Percentiles rank a stretch among this genome's conserved stretches.
Conservation (phyloP, 768 basidiomycete species). For the Lentinula guzmanii region DNA sequence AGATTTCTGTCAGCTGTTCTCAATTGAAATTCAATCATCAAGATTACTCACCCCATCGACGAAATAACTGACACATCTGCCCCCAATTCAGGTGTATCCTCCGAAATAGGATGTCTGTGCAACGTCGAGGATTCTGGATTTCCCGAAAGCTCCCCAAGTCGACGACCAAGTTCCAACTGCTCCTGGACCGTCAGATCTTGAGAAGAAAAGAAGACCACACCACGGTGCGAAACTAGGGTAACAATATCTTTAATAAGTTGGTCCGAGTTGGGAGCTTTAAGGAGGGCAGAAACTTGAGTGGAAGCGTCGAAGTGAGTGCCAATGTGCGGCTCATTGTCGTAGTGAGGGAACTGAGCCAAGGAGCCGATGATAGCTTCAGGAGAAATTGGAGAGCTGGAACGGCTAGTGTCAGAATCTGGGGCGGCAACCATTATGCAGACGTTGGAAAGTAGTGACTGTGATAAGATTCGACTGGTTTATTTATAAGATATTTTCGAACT, state of each 20-base stretch:
- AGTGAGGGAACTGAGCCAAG: constrained; percentile 26
- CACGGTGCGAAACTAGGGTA: constrained; percentile 45
- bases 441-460: background rate
- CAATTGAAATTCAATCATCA: background rate
- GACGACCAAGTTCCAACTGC: constrained; percentile 43
- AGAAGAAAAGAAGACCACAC: constrained; percentile 59
- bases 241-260: constrained; percentile 50
- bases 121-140: constrained; percentile 41
- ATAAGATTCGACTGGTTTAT: background rate
- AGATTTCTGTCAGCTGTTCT: background rate
- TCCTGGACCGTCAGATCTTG: constrained; percentile 45
- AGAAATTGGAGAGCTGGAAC: background rate
- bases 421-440: background rate
- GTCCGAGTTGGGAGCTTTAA: constrained; percentile 39
- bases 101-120: constrained; percentile 53
- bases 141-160: constrained; percentile 43
- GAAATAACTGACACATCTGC: constrained; percentile 50
- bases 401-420: constrained; percentile 2
- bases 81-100: constrained; percentile 41
- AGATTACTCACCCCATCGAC: constrained; percentile 28
- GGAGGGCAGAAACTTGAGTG: constrained; percentile 40
- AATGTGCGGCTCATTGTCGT: constrained; percentile 46
- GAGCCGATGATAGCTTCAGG: constrained; percentile 22
- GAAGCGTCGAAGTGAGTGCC: constrained; percentile 46
- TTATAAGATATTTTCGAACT: background rate